Conservation (phyloP, 2,329 filamentous ascomycete species). For the Emydomyces testavorans region DNA sequence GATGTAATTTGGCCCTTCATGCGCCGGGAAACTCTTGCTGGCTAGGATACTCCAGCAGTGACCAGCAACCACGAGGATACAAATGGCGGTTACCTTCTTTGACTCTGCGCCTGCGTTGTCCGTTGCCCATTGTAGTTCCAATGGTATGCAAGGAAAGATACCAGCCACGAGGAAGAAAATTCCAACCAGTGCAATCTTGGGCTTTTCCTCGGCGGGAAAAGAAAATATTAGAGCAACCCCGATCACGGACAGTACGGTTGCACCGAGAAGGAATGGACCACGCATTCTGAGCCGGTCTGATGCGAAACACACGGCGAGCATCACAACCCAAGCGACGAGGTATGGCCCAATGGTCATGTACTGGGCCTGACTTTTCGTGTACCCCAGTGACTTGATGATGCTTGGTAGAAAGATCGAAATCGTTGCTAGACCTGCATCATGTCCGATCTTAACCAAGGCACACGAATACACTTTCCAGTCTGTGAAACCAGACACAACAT, state of each 20-base stretch:
- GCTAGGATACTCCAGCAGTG: constrained; percentile 18
- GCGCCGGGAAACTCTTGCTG: constrained; percentile 15
- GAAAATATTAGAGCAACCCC: constrained; percentile 31
- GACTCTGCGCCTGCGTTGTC: constrained; percentile 16
- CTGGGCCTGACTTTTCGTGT: constrained; percentile 41
- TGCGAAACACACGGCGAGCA: constrained; percentile 40
- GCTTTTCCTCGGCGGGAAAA: constrained; percentile 13
- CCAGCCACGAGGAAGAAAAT: constrained; percentile 15
- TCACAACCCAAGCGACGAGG: constrained; percentile 52
- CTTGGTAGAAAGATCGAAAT: constrained; percentile 34
- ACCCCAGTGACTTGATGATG: constrained; percentile 43
- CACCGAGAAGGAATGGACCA: constrained; percentile 44
- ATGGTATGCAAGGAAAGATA: constrained; percentile 15
- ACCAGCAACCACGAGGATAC: constrained; percentile 15
- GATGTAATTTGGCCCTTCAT: constrained; percentile 9
- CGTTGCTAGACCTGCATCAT: constrained; percentile 26
- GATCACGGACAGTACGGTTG: constrained; percentile 40
- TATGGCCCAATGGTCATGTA: constrained; percentile 45
- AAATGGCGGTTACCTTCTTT: constrained; percentile 15
- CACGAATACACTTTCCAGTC: constrained; percentile 16
- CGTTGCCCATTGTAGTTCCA: constrained; percentile 15
- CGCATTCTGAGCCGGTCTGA: constrained; percentile 44
- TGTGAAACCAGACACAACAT: constrained; percentile 15
- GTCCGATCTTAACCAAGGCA: constrained; percentile 15
- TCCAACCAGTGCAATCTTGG: constrained; percentile 12